Evolutionary conservation across 129 eudicot species (phyloP).

Genomic region (Chrysanthemum seticuspe): DNA sequence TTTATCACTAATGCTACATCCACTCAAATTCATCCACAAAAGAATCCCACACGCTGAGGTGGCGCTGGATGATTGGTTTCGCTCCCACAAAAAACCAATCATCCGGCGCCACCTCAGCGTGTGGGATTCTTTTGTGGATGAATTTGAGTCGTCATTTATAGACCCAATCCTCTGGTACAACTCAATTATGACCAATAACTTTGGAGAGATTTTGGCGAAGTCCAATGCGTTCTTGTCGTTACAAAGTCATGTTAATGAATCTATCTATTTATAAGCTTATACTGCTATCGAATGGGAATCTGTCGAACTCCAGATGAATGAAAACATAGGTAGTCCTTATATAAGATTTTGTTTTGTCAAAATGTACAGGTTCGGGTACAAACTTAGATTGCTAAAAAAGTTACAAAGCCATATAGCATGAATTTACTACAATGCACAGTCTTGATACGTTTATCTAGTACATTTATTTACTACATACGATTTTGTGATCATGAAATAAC

Average conservation of each 20-base stretch:
- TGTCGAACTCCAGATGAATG: background rate
- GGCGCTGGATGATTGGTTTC: no score
- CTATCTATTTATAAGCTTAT: background rate
- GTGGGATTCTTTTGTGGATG: no score
- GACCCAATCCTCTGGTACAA: no score
- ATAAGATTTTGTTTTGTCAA: background rate
- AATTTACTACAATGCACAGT: background rate
- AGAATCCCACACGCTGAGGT: no score
- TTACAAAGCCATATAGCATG: background rate
- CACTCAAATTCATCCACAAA: no score
- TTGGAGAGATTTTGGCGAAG: background rate
- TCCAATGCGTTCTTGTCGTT: background rate
- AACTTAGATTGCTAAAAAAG: background rate
- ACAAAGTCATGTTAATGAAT: background rate
- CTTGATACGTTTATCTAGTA: slow-evolving; percentile 10
- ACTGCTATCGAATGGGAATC: background rate
- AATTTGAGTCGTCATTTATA: no score
- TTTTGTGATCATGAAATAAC: slow-evolving; percentile 6
- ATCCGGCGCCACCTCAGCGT: no score
- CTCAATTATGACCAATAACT: no score
- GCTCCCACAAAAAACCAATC: no score
- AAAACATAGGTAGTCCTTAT: background rate
- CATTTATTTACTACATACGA: background rate
- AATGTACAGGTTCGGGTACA: background rate
- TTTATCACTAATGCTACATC: no score